Evolutionary conservation across 352 stramenopile species (phyloP).

Genomic region (Aphanomyces cochlioides): DNA sequence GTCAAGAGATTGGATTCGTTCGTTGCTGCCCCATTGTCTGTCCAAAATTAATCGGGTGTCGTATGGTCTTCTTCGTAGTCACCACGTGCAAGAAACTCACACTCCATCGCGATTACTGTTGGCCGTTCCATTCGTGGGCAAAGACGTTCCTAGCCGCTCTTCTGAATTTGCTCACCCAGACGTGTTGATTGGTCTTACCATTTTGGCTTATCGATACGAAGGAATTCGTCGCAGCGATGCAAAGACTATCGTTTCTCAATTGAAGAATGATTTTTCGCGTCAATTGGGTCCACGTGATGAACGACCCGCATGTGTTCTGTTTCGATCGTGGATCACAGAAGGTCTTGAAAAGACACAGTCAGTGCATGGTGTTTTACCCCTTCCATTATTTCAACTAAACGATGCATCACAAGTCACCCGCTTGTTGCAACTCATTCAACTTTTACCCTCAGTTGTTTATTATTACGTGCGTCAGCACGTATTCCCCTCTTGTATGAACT

Average conservation of each 20-base stretch:
- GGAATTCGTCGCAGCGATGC: conserved; percentile 81
- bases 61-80: conserved; percentile 91
- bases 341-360: conserved; percentile 42
- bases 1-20: conserved; percentile 94
- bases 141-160: conserved; percentile 97
- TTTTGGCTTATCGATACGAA: conserved; percentile 89
- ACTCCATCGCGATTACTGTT: conserved; percentile 95
- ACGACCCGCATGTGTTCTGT: conserved; percentile 69
- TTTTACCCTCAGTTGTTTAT: conserved; percentile 92
- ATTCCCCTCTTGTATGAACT: conserved; percentile 99
- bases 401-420: conserved; percentile 95
- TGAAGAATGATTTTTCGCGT: conserved; percentile 85
- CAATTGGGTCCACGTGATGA: conserved; percentile 79
- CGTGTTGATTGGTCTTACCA: conserved; percentile 89
- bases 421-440: conserved; percentile 92
- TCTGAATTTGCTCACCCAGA: conserved; percentile 99
- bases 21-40: conserved; percentile 97
- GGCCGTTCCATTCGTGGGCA: conserved; percentile 98
- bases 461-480: conserved; percentile 98
- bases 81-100: conserved; percentile 72
- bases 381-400: conserved; percentile 96
- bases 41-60: conserved; percentile 99
- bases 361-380: conserved; percentile 67
- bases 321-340: conserved; percentile 64
- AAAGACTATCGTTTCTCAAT: conserved; percentile 78